phyloP scores from a whole-genome alignment of 805 yeast genomes.

The Trichomonascus vanleenenianus region DNA sequence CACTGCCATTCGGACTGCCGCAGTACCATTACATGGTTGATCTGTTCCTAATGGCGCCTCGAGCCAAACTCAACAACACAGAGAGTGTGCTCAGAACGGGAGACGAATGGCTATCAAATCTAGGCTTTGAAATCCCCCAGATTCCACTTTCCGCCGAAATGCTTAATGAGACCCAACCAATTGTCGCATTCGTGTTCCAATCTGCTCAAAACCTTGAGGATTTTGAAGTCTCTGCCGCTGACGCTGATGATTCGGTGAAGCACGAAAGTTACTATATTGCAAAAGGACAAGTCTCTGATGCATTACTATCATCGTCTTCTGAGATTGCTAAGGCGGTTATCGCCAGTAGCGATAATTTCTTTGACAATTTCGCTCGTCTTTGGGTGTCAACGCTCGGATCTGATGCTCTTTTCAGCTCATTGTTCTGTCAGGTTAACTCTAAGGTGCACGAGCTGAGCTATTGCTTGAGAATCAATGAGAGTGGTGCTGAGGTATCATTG shows the following conservation, averaged over 20 bases:
- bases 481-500: constrained; percentile 9
- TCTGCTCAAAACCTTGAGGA: constrained; percentile 4
- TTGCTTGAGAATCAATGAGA: constrained; percentile 10
- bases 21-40: constrained; percentile 11
- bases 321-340: constrained; percentile 16
- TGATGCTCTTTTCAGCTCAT: constrained; percentile 12
- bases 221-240: not conserved
- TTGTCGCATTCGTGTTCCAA: constrained; percentile 11
- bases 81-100: not conserved
- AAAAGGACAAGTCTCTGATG: constrained; percentile 1
- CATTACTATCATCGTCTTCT: constrained; percentile 7
- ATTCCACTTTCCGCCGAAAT: constrained; percentile 9
- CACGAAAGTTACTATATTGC: constrained; percentile 1
- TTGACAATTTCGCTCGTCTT: constrained; percentile 16
- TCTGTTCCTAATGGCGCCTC: constrained; percentile 14
- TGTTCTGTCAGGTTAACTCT: constrained; percentile 17
- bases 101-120: not conserved
- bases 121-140: constrained; percentile 3
- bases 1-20: constrained; percentile 17
- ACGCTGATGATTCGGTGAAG: not conserved
- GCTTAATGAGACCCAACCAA: constrained; percentile 5
- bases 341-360: constrained; percentile 12
- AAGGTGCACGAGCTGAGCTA: constrained; percentile 12
- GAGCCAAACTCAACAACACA: too few species aligned
- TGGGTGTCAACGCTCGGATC: constrained; percentile 15